These are phyloP conservation scores for Annulohypoxylon moriforme DNA, from an alignment of 495 filamentous ascomycete species.

Conservation along the genomic window DNA sequence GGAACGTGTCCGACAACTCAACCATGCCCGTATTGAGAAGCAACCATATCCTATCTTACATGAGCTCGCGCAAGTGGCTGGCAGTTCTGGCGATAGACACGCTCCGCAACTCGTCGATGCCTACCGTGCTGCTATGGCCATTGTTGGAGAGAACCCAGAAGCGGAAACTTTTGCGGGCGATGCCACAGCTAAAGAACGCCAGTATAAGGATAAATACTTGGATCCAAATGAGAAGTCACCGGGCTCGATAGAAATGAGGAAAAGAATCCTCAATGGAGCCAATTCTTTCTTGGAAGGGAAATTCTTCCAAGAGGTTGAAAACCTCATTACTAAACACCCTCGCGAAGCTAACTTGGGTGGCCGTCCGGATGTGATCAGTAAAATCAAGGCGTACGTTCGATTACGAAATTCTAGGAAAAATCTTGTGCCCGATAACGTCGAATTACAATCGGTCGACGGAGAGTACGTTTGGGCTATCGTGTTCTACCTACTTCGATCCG, in stretches of 20 bases:
- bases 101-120: conserved; percentile 77
- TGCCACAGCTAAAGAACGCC: conserved; percentile 74
- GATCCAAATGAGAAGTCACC: conserved; percentile 73
- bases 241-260: conserved; percentile 70
- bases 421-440: conserved; percentile 77
- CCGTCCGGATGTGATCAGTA: conserved; percentile 85
- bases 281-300: conserved; percentile 78
- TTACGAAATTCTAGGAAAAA: conserved; percentile 80
- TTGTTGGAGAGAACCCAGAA: conserved; percentile 73
- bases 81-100: conserved; percentile 70
- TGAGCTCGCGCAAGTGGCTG: conserved; percentile 77
- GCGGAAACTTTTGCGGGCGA: conserved; percentile 63
- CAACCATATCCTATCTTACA: conserved; percentile 74
- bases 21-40: conserved; percentile 73
- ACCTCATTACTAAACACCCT: conserved; percentile 81
- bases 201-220: conserved; percentile 77
- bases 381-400: conserved; percentile 90
- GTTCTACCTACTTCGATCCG: conserved; percentile 90
- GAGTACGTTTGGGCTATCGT: conserved; percentile 94
- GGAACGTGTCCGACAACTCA: conserved; percentile 79
- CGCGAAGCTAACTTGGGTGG: conserved; percentile 91
- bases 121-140: conserved; percentile 79
- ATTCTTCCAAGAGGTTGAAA: conserved; percentile 78
- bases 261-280: conserved; percentile 80
- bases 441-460: conserved; percentile 76